phyloP scores from a whole-genome alignment of 2,329 filamentous ascomycete species.

The Elsinoe perseae region DNA sequence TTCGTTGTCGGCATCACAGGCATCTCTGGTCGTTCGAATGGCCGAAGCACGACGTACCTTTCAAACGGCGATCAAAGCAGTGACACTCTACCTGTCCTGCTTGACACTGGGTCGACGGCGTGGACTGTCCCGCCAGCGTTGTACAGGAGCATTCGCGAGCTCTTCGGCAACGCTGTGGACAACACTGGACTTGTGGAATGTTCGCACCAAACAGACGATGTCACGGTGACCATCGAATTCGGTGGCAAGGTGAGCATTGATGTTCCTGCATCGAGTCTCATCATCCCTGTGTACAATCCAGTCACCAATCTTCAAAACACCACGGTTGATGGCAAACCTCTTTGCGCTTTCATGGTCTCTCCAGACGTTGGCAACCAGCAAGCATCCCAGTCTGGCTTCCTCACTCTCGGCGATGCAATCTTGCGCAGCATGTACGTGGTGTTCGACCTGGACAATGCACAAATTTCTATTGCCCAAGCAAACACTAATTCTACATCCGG shows the following conservation, averaged over 20 bases:
- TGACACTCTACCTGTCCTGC: slow-evolving; percentile 23
- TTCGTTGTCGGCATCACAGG: slow-evolving; percentile 28
- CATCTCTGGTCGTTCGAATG: slow-evolving; percentile 20
- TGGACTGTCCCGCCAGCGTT: slow-evolving; percentile 23
- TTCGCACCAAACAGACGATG: slow-evolving; percentile 22
- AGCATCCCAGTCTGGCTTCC: slow-evolving; percentile 15
- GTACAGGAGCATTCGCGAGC: slow-evolving; percentile 23
- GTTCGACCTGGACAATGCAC: slow-evolving; percentile 31
- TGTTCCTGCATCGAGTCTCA: slow-evolving; percentile 25
- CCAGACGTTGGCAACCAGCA: slow-evolving; percentile 18
- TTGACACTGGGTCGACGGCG: slow-evolving; percentile 29
- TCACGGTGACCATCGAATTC: slow-evolving; percentile 26
- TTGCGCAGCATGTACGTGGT: slow-evolving; percentile 31
- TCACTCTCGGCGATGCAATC: slow-evolving; percentile 27
- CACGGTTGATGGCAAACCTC: slow-evolving; percentile 18
- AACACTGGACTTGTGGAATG: slow-evolving; percentile 22
- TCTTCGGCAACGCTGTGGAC: slow-evolving; percentile 22
- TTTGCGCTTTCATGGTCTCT: slow-evolving; percentile 26
- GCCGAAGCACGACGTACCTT: slow-evolving; percentile 21
- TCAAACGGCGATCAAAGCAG: slow-evolving; percentile 19
- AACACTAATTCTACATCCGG: slow-evolving; percentile 21
- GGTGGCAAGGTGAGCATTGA: slow-evolving; percentile 25
- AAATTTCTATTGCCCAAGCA: slow-evolving; percentile 30
- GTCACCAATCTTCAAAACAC: slow-evolving; percentile 21
- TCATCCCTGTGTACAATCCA: slow-evolving; percentile 26